A percentile compares a stretch with the other conserved stretches of the same genome.
phyloP scores from a whole-genome alignment of 2,329 filamentous ascomycete genomes.

The Pestalotiopsis sp. region DNA sequence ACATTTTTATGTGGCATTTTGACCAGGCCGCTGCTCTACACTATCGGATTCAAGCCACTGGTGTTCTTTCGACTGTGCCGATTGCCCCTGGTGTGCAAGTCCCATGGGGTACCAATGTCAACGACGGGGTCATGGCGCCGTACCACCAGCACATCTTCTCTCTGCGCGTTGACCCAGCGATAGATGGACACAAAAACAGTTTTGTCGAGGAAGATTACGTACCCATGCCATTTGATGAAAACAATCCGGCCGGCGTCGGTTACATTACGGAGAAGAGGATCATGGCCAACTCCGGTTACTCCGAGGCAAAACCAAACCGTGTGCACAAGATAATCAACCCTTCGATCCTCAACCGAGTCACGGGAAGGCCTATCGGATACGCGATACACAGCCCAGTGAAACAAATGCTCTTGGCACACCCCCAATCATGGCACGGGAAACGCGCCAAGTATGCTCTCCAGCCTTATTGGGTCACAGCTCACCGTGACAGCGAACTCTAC shows the following conservation, averaged over 20 bases:
- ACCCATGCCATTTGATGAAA: neutral
- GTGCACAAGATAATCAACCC: slow-evolving; percentile 52
- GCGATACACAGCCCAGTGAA: slow-evolving; percentile 48
- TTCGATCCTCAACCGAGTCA: slow-evolving; percentile 46
- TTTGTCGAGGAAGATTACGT: slow-evolving; percentile 29
- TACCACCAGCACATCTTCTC: slow-evolving; percentile 72
- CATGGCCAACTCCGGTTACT: slow-evolving; percentile 51
- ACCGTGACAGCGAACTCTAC: slow-evolving; percentile 52
- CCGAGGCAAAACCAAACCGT: slow-evolving; percentile 55
- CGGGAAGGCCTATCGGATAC: slow-evolving; percentile 52
- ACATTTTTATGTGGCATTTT: slow-evolving; percentile 66
- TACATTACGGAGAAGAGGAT: slow-evolving; percentile 46
- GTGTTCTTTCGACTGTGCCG: slow-evolving; percentile 69
- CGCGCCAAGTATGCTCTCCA: slow-evolving; percentile 49
- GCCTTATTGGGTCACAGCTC: slow-evolving; percentile 51
- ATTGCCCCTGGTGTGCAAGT: slow-evolving; percentile 55
- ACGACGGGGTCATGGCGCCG: slow-evolving; percentile 62
- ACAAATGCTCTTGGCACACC: slow-evolving; percentile 49
- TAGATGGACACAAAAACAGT: slow-evolving; percentile 41
- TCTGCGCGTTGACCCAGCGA: slow-evolving; percentile 64
- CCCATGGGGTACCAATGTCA: slow-evolving; percentile 64
- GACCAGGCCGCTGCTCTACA: slow-evolving; percentile 64
- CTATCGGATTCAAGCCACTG: slow-evolving; percentile 66
- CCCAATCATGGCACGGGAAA: slow-evolving; percentile 42
- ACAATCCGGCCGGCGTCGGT: slow-evolving; percentile 27